Conservation (phyloP, 2,329 filamentous ascomycete genomes). For the Colletotrichum navitas region DNA sequence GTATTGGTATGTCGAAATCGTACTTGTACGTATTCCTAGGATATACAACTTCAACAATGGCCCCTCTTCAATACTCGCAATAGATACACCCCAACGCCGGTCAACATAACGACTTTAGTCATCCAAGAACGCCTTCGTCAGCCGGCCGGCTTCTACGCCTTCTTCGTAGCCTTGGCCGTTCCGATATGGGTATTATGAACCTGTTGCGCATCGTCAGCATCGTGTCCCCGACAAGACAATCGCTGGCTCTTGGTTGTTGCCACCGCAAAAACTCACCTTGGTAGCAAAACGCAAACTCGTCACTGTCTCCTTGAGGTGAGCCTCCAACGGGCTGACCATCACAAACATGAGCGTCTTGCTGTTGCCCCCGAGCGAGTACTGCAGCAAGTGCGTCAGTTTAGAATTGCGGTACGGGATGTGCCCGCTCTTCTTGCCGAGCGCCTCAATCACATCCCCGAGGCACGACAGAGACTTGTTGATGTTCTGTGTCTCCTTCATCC, state of each 20-base stretch:
- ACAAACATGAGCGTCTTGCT: slow-evolving; percentile 99
- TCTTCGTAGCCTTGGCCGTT: slow-evolving; percentile 82
- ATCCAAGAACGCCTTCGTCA: slow-evolving; percentile 38
- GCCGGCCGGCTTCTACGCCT: slow-evolving; percentile 49
- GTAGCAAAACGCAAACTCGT: slow-evolving; percentile 96
- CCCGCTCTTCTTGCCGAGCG: slow-evolving; percentile 84
- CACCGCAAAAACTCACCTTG: slow-evolving; percentile 70
- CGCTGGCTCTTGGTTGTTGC: not conserved
- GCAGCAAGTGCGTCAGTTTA: slow-evolving; percentile 94
- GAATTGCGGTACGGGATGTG: slow-evolving; percentile 97
- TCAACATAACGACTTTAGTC: slow-evolving; percentile 8
- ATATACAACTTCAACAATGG: slow-evolving; percentile 42
- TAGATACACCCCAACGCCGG: slow-evolving; percentile 35
- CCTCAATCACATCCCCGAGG: slow-evolving; percentile 93
- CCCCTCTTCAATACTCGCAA: slow-evolving; percentile 22
- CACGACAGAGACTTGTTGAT: slow-evolving; percentile 97
- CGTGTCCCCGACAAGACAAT: fast-evolving
- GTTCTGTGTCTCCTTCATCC: slow-evolving; percentile 93
- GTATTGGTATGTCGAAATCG: slow-evolving; percentile 43
- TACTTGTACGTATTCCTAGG: slow-evolving; percentile 42
- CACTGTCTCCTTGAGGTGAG: slow-evolving; percentile 90
- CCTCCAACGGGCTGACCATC: slow-evolving; percentile 94
- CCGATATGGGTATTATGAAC: slow-evolving; percentile 93
- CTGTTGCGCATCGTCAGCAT: slow-evolving; percentile 52
- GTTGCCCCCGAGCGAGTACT: slow-evolving; percentile 95